Conservation (phyloP, 1,139 yeast species). For the Geotrichum cucujoidarum region DNA sequence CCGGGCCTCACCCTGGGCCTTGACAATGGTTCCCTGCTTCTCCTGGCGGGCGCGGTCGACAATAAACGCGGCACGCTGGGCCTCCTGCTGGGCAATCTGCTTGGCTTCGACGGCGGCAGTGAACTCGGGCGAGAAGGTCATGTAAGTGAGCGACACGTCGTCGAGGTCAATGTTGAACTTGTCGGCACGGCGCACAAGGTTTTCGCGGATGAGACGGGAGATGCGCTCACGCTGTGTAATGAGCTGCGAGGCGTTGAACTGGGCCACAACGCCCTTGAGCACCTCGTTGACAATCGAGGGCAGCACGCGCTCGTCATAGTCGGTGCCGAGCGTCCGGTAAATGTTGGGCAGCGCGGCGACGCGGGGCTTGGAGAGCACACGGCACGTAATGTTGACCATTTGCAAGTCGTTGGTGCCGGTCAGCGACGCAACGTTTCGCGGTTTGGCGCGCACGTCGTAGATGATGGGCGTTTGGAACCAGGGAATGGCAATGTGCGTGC, state of each 20-base stretch:
- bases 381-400: conserved; percentile 97
- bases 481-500: conserved; percentile 90
- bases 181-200: conserved; percentile 83
- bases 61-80: conserved; percentile 94
- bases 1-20: conserved; percentile 97
- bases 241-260: conserved; percentile 94
- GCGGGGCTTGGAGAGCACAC: conserved; percentile 90
- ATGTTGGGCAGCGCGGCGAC: conserved; percentile 72
- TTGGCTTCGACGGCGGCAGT: conserved; percentile 97
- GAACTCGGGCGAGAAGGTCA: conserved; percentile 97
- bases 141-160: conserved; percentile 90
- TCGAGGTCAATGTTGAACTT: conserved; percentile 84
- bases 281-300: conserved; percentile 98
- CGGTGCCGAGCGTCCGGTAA: conserved; percentile 86
- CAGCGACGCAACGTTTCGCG: conserved; percentile 92
- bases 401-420: conserved; percentile 98
- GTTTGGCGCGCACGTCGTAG: conserved; percentile 95
- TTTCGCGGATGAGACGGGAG: conserved; percentile 84
- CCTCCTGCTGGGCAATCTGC: conserved; percentile 99
- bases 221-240: conserved; percentile 98
- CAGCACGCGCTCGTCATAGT: conserved; percentile 92
- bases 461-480: conserved; percentile 93
- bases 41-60: conserved; percentile 97
- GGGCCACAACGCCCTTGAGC: conserved; percentile 93
- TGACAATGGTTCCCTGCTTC: conserved; percentile 92